Percentiles rank a stretch among this genome's conserved stretches.
phyloP scores from a whole-genome alignment of 495 filamentous ascomycete species.

The Lichina pygmaea region DNA sequence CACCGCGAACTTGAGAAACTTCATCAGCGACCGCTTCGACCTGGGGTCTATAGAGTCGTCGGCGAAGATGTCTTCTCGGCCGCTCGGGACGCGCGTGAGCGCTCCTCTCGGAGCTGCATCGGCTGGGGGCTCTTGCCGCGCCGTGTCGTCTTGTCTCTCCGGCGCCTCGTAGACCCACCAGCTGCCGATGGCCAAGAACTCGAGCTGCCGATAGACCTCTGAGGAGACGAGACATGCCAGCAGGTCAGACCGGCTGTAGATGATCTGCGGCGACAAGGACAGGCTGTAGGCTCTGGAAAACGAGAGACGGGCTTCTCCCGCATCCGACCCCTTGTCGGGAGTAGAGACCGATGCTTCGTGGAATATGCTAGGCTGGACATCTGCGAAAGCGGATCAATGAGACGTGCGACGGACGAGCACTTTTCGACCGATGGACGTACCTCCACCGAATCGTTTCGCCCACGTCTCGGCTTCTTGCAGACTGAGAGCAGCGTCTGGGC shows the following conservation, averaged over 20 bases:
- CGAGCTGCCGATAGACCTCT: constrained; percentile 62
- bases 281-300: constrained; percentile 60
- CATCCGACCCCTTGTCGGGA: neutral
- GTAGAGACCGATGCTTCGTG: neutral
- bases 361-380: neutral
- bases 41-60: constrained; percentile 42
- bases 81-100: constrained; percentile 45
- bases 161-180: constrained; percentile 46
- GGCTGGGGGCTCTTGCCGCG: constrained; percentile 1
- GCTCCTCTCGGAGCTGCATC: constrained; percentile 1
- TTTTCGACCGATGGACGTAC: constrained; percentile 8
- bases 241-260: constrained; percentile 58
- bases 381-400: neutral
- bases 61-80: constrained; percentile 66
- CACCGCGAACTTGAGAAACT: constrained; percentile 55
- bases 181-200: constrained; percentile 81
- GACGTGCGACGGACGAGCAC: neutral
- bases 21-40: constrained; percentile 63
- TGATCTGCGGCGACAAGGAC: constrained; percentile 59
- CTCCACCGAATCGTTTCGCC: constrained; percentile 24
- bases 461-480: constrained; percentile 59
- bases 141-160: neutral
- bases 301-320: constrained; percentile 2
- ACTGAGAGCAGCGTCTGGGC: constrained; percentile 62
- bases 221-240: constrained; percentile 61